Conservation (phyloP, 75 land plant species). For the Sequoia sempervirens region DNA sequence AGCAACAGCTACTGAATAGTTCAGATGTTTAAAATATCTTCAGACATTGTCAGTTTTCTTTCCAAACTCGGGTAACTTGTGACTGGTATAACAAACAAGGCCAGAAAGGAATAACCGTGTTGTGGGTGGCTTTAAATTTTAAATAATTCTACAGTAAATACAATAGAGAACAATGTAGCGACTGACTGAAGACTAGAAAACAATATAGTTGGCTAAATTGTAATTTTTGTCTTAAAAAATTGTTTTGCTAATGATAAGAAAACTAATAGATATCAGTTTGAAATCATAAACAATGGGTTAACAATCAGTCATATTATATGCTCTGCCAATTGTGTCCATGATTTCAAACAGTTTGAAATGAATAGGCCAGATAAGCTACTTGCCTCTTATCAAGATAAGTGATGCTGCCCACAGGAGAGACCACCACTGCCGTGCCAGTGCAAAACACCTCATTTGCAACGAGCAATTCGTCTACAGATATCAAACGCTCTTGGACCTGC, state of each 20-base stretch:
- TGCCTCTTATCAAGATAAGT: conserved; percentile 42
- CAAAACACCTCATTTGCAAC: conserved; percentile 88
- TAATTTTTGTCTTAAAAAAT: too few relatives aligned
- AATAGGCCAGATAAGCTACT: background rate
- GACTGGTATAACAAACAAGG: background rate
- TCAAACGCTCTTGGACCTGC: conserved; percentile 63
- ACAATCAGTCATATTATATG: background rate
- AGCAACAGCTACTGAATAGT: background rate
- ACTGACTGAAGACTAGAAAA: background rate
- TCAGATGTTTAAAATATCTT: background rate
- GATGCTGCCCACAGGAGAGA: conserved; percentile 74
- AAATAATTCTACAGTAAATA: background rate
- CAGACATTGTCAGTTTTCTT: background rate
- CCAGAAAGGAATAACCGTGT: background rate
- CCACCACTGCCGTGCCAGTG: conserved; percentile 91
- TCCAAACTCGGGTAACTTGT: background rate
- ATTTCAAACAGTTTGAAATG: background rate
- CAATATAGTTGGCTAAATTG: background rate
- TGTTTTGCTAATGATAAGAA: background rate
- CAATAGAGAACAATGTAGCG: background rate
- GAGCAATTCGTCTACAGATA: conserved; percentile 58
- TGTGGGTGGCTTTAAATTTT: background rate
- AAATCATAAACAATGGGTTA: background rate
- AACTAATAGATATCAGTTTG: background rate
- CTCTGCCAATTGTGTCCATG: background rate